Percentiles rank a stretch among this genome's conserved stretches.
These are phyloP conservation scores for Geoglossum glabrum DNA, from an alignment of 495 filamentous ascomycete species.

Conservation along the genomic window DNA sequence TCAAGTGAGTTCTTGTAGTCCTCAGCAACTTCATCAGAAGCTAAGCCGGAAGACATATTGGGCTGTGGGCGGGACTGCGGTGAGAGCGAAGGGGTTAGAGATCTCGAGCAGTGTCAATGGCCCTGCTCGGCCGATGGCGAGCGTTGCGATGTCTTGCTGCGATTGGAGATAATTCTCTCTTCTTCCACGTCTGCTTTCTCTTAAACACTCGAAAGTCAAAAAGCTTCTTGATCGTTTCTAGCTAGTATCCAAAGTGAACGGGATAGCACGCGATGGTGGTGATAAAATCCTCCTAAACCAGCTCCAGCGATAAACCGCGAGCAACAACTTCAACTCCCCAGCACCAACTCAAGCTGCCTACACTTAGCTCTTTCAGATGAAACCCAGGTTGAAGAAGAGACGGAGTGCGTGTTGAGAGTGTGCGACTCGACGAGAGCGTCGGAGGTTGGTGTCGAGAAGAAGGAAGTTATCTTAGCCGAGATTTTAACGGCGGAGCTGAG, in stretches of 20 bases:
- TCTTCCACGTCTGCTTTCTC: constrained; percentile 2
- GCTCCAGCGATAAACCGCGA: neutral
- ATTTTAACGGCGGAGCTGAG: neutral
- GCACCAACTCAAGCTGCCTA: neutral
- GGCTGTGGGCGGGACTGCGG: neutral
- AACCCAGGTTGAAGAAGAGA: neutral
- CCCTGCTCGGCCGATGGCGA: neutral
- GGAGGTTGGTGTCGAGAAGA: neutral
- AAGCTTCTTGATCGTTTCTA: constrained; percentile 5
- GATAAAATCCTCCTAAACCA: constrained; percentile 1
- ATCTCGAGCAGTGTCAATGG: neutral
- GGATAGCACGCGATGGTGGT: neutral
- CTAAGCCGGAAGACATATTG: constrained; percentile 50
- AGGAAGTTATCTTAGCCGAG: neutral
- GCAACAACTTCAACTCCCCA: neutral
- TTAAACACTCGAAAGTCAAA: constrained; percentile 2
- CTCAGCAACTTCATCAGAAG: constrained; percentile 77
- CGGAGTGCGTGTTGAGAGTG: neutral
- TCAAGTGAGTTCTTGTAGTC: constrained; percentile 87
- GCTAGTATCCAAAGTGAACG: constrained; percentile 5
- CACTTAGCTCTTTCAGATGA: neutral
- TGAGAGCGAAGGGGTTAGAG: constrained; percentile 1
- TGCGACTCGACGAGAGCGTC: constrained; percentile 2
- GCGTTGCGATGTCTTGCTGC: neutral
- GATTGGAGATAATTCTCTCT: neutral